These are phyloP conservation scores for Saccharomycopsis hybrid DNA, from an alignment of 1,139 yeast genomes.

Conservation along the genomic window DNA sequence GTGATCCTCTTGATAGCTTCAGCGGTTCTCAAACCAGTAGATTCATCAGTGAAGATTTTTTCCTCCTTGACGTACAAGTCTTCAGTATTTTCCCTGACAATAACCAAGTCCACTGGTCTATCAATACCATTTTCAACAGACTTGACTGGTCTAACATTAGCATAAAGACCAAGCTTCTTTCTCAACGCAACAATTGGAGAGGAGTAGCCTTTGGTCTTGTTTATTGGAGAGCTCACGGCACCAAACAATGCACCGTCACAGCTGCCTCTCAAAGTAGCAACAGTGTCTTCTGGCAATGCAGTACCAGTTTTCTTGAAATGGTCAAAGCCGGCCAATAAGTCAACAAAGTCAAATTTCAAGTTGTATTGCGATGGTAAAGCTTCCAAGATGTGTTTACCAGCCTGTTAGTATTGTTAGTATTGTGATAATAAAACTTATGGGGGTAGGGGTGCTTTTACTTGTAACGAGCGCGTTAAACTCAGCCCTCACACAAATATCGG, in stretches of 20 bases:
- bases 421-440: too few relatives aligned
- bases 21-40: constrained; percentile 79
- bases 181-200: constrained; percentile 97
- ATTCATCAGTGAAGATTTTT: constrained; percentile 58
- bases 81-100: constrained; percentile 97
- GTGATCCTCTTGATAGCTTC: constrained; percentile 97
- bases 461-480: too few relatives aligned
- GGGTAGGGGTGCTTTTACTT: too few relatives aligned
- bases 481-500: too few relatives aligned
- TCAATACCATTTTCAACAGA: constrained; percentile 72
- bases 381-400: constrained; percentile 82
- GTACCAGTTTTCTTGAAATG: constrained; percentile 87
- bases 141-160: constrained; percentile 85
- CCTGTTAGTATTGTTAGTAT: too few relatives aligned
- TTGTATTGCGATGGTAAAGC: constrained; percentile 71
- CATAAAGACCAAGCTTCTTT: constrained; percentile 88
- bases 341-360: constrained; percentile 75
- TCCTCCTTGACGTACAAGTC: constrained; percentile 95
- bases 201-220: constrained; percentile 92
- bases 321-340: constrained; percentile 91
- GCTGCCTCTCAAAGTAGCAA: constrained; percentile 64
- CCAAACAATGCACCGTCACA: constrained; percentile 98
- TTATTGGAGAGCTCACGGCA: constrained; percentile 92
- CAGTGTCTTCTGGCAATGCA: constrained; percentile 92
- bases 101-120: constrained; percentile 92